These are phyloP conservation scores for Wickerhamomyces chaumierensis DNA, from an alignment of 805 yeast genomes.

Conservation along the genomic window DNA sequence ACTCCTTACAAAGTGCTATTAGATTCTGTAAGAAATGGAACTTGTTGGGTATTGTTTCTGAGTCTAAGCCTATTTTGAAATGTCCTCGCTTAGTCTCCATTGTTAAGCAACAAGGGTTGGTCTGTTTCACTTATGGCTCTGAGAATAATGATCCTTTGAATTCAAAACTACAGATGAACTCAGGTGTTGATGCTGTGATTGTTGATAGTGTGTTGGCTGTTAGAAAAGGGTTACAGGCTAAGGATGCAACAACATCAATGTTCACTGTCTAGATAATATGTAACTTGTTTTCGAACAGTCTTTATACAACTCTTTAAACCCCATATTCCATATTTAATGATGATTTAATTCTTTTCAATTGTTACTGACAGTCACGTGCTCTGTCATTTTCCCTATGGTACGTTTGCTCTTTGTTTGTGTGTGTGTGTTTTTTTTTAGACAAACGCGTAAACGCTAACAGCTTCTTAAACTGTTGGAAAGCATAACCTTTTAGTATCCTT, in stretches of 20 bases:
- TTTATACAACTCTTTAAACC: too few relatives aligned
- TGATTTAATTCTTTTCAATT: too few relatives aligned
- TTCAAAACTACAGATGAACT: constrained; percentile 76
- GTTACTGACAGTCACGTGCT: too few relatives aligned
- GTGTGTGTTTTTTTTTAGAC: too few relatives aligned
- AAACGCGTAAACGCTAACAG: too few relatives aligned
- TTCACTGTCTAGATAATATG: not conserved
- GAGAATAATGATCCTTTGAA: constrained; percentile 76
- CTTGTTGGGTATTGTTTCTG: constrained; percentile 81
- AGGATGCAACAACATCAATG: constrained; percentile 9
- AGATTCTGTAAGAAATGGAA: constrained; percentile 89
- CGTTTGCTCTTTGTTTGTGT: too few relatives aligned
- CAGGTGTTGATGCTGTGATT: constrained; percentile 98
- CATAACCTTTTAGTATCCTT: too few relatives aligned
- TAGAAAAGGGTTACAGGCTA: constrained; percentile 57
- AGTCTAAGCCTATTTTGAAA: constrained; percentile 74
- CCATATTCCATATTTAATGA: too few relatives aligned
- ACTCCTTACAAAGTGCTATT: constrained; percentile 82
- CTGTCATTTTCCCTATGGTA: too few relatives aligned
- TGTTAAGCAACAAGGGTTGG: constrained; percentile 85
- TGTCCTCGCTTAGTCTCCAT: constrained; percentile 86
- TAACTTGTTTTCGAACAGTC: too few relatives aligned
- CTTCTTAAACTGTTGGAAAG: too few relatives aligned
- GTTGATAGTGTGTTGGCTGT: constrained; percentile 91
- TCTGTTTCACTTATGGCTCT: constrained; percentile 85